Base-by-base conservation (phyloP, 129 eudicot genomes). In the Centaurea solstitialis region DNA sequence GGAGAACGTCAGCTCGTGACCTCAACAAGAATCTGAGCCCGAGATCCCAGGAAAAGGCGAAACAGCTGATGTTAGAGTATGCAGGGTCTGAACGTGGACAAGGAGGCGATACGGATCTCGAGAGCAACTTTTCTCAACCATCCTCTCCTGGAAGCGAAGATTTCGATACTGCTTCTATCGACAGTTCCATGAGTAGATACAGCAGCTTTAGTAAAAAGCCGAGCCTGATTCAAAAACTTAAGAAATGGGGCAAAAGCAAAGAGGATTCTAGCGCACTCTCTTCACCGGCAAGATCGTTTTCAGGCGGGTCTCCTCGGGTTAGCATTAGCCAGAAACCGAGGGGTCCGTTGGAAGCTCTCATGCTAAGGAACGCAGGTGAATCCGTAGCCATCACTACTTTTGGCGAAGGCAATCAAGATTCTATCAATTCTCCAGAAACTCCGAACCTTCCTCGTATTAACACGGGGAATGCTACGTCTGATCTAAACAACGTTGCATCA, bases 61-160 rank as follows among this genome's bases (percentile, higher is more conserved):
- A 96, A 79, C 96, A 89, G 72, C 88, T 96, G 20, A 88, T 96
- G 93, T 72, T 96, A 82, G 98, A 96, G 75, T 93, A 96, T 72
- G 98, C 98, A 47, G 97, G 95, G 28, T 96, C 99, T 6, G 99
- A 96, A 81, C 97, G 97, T 30, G 99, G 99, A 37, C 97, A 93
- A 87, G 98, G 97, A 15, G 99, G 97, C 35, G 99, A 96, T 82
- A 93, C 99, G 0, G 98, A 96, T 79, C 81, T 91, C 20, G 99
- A 93, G 18, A 96, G 99, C 98, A 96, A 96, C 89, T 96, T 89
- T 74, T 93, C 97, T 80, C 97, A 93, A 59, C 96, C 93, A 21
- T 91, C 93, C 0, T 96, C 99, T 61, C 96, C 97, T 0, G 99
- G 97, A 66, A 91, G 98, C 75, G 98, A 93, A 80, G 98, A 96